These are phyloP conservation scores for Odontarrhena argentea DNA, from an alignment of 345 rosid genomes.

Conservation along the genomic window DNA sequence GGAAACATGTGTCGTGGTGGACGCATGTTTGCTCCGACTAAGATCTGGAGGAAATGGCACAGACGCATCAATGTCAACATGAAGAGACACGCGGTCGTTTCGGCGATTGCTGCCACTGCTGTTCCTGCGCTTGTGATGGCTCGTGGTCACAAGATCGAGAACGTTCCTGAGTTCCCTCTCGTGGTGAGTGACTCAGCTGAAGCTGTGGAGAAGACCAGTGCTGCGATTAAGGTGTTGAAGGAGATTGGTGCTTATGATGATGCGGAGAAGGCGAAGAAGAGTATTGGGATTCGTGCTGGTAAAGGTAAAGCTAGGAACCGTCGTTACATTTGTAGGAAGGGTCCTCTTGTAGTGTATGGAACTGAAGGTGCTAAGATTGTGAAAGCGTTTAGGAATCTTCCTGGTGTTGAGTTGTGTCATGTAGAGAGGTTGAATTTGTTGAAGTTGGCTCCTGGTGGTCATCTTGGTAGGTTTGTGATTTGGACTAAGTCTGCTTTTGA, in stretches of 20 bases:
- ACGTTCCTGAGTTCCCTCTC: constrained; percentile 83
- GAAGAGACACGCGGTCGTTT: constrained; percentile 82
- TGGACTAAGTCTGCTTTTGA: constrained; percentile 98
- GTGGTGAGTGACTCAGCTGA: constrained; percentile 78
- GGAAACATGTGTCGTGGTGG: constrained; percentile 99
- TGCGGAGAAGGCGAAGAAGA: constrained; percentile 88
- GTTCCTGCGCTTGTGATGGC: constrained; percentile 85
- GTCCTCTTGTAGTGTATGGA: constrained; percentile 84
- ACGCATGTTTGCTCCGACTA: constrained; percentile 98
- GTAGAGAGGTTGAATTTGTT: constrained; percentile 80
- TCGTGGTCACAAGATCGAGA: constrained; percentile 81
- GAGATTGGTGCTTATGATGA: constrained; percentile 87
- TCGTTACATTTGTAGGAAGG: constrained; percentile 82
- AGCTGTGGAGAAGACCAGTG: constrained; percentile 74
- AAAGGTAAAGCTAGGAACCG: constrained; percentile 93
- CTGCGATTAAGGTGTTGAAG: constrained; percentile 77
- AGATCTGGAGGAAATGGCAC: constrained; percentile 99
- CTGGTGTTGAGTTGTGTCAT: constrained; percentile 90
- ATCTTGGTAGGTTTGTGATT: constrained; percentile 84
- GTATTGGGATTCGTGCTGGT: constrained; percentile 80
- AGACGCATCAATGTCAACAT: constrained; percentile 80
- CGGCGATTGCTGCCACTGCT: constrained; percentile 88
- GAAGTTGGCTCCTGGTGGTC: constrained; percentile 98
- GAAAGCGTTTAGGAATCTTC: constrained; percentile 91
- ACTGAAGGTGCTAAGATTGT: constrained; percentile 80